A percentile compares a stretch with the other conserved stretches of the same genome.
These are phyloP conservation scores for Ustilago nuda DNA, from an alignment of 1,284 basidiomycete species.

Conservation along the genomic window DNA sequence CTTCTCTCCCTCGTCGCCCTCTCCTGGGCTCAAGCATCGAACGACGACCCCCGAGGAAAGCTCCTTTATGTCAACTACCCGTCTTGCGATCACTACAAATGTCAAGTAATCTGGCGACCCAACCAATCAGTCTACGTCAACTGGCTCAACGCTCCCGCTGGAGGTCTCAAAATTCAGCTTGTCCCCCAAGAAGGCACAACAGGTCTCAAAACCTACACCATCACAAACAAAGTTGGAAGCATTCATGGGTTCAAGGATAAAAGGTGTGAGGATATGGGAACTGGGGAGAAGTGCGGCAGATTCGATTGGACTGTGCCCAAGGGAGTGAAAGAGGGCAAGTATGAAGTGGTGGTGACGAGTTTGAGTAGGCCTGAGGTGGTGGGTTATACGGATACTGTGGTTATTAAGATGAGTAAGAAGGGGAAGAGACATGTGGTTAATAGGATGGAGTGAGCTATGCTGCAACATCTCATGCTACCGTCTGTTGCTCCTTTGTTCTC, in stretches of 20 bases:
- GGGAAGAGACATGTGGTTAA: slow-evolving; percentile 22
- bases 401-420: slow-evolving; percentile 28
- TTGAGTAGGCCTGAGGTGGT: slow-evolving; percentile 20
- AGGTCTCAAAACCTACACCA: slow-evolving; percentile 30
- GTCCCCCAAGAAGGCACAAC: slow-evolving; percentile 39
- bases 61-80: slow-evolving; percentile 46
- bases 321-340: slow-evolving; percentile 29
- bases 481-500: no score
- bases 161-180: slow-evolving; percentile 39
- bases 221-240: slow-evolving; percentile 40
- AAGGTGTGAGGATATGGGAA: slow-evolving; percentile 35
- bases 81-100: slow-evolving; percentile 33
- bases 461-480: no score
- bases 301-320: slow-evolving; percentile 34
- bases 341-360: slow-evolving; percentile 35
- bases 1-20: slow-evolving; percentile 6
- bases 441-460: background rate
- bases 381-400: slow-evolving; percentile 53
- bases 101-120: slow-evolving; percentile 37
- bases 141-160: slow-evolving; percentile 47
- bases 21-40: slow-evolving; percentile 22
- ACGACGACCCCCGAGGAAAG: slow-evolving; percentile 49
- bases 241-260: slow-evolving; percentile 18
- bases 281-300: slow-evolving; percentile 35
- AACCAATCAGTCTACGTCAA: slow-evolving; percentile 31